Base-by-base conservation (phyloP, 345 rosid species). In the Ricinus communis region DNA sequence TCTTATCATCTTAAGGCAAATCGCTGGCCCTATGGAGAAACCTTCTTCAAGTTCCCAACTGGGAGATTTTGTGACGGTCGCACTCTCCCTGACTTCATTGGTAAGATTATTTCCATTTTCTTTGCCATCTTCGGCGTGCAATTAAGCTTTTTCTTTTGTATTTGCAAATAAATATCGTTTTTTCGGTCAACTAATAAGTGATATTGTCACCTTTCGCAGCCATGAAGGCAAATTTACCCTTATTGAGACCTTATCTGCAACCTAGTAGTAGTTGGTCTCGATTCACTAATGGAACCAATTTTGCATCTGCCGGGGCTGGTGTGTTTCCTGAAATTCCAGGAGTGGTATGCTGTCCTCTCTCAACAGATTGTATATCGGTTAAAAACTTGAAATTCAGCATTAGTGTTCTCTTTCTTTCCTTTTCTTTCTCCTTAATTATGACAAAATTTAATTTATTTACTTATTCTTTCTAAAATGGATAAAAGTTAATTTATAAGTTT, bases 1-100 rank as follows among this genome's bases (percentile, higher is more conserved):
- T 24, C 33, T 16, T 24, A 24, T 7, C 25, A 12, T 25, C 33
- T 10, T 15, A 55, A 25, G 60, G 60, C 60, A 10, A 11, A 55
- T 25, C 27, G 27, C 25, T 55, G 60, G 60, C 60, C 60, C 25
- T 55, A 55, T 25, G 60, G 58, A 10, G 58, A 54, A 30, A 54
- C 58, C 25, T 54, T 54, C 25, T 54, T 54, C 58, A 11, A 54
- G 7, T 55, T 9, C 33, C 7, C 60, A 4, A 55, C 60, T 27
- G 60, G 60, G 0, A 55, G 60, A 55, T 55, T 55, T 25, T 55
- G 60, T 4, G 60, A 55, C 11, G 60, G 60, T 25, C 60, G 60
- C 16, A 5, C 25, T 55, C 5, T 55, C 8, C 18, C 60, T 55
- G 60, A 55, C 60, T 55, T 55, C 5, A 12, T 55, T 9, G 31